Evolutionary conservation across 495 filamentous ascomycete genomes (phyloP).

Genomic region (Oleoguttula mirabilis): DNA sequence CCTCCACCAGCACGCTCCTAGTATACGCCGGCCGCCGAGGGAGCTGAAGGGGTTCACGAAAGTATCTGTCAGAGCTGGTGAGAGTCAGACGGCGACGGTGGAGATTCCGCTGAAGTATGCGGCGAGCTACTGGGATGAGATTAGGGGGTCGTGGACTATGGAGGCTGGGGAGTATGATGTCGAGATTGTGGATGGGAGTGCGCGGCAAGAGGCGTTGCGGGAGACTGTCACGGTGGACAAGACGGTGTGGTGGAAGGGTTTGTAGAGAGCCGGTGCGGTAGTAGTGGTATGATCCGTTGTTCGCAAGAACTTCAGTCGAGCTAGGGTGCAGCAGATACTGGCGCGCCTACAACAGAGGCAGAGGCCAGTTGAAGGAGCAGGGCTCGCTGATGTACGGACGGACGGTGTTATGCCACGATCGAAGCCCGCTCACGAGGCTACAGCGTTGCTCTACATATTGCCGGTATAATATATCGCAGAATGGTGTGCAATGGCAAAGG

Average conservation of each 20-base stretch:
- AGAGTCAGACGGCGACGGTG: slow-evolving; percentile 47
- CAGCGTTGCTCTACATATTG: no score
- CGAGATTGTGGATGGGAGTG: slow-evolving; percentile 33
- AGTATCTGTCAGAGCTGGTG: slow-evolving; percentile 46
- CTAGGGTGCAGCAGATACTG: no score
- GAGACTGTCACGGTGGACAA: slow-evolving; percentile 1
- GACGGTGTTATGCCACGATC: no score
- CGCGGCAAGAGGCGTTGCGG: slow-evolving; percentile 32
- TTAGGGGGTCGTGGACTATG: slow-evolving; percentile 56
- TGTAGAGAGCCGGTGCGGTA: no score
- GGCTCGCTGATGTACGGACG: no score
- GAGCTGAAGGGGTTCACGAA: slow-evolving; percentile 60
- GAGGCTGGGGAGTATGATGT: slow-evolving; percentile 65
- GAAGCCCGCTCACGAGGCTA: no score
- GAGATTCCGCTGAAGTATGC: slow-evolving; percentile 54
- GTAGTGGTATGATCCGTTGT: no score
- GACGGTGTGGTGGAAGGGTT: slow-evolving; percentile 14
- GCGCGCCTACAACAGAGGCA: no score
- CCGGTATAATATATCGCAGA: no score
- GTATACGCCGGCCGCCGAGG: slow-evolving; percentile 49
- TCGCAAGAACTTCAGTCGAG: no score
- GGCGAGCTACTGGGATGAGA: slow-evolving; percentile 71
- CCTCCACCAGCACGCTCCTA: slow-evolving; percentile 45
- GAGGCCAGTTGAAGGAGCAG: no score
- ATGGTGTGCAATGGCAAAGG: no score